phyloP scores from a whole-genome alignment of 2,329 filamentous ascomycete genomes.

The Alternaria sp. region DNA sequence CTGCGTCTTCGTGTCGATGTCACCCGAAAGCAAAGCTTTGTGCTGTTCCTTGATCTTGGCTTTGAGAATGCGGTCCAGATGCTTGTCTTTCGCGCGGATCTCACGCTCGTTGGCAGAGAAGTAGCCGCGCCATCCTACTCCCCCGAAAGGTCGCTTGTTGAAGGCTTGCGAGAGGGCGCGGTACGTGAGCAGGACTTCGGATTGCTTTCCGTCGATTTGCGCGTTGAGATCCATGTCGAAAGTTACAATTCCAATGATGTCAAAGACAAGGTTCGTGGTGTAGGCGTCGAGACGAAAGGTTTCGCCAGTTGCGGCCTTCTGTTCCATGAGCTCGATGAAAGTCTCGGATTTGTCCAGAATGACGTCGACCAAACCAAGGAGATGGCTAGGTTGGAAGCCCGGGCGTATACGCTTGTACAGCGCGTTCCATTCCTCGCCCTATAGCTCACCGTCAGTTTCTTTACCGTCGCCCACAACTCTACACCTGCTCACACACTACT shows the following conservation, averaged over 20 bases:
- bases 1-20: neutral
- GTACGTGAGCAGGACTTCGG: constrained; percentile 22
- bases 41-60: constrained; percentile 19
- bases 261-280: constrained; percentile 26
- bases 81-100: constrained; percentile 14
- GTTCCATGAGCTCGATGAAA: constrained; percentile 29
- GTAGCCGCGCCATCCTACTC: constrained; percentile 18
- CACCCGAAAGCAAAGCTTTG: neutral
- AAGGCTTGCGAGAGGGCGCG: constrained; percentile 23
- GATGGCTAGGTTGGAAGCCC: constrained; percentile 21
- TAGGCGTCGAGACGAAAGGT: constrained; percentile 19
- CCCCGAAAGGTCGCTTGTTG: constrained; percentile 21
- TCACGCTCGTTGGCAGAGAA: constrained; percentile 22
- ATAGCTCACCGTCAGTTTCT: neutral
- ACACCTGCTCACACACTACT: neutral
- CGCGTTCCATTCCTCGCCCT: neutral
- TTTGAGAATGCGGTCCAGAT: constrained; percentile 23
- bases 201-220: constrained; percentile 19
- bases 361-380: constrained; percentile 17
- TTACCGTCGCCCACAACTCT: neutral
- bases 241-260: constrained; percentile 29
- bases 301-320: constrained; percentile 14
- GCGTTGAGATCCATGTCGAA: constrained; percentile 26
- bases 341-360: constrained; percentile 37
- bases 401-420: constrained; percentile 20